These are phyloP conservation scores for Chytriomyces hyalinus DNA, from an alignment of 192 early-diverging fungal species.

Conservation along the genomic window DNA sequence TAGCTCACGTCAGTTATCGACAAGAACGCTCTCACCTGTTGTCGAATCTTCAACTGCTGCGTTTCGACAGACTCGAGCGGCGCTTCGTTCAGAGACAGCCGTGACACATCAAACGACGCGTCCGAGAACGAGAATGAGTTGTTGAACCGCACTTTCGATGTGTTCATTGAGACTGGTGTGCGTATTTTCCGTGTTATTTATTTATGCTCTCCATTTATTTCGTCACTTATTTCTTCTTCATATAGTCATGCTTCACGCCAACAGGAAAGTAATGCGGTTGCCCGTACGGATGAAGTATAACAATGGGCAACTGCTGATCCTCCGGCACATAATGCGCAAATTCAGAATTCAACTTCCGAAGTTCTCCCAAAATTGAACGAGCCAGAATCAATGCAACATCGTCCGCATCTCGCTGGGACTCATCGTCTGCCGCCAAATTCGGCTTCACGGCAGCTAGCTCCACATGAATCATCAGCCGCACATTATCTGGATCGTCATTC, in stretches of 20 bases:
- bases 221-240: constrained; percentile 6
- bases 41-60: too few species aligned
- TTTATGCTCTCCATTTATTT: not conserved
- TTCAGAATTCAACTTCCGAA: constrained; percentile 42
- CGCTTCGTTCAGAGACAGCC: too few species aligned
- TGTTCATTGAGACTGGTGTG: too few species aligned
- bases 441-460: constrained; percentile 1
- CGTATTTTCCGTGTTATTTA: too few species aligned
- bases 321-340: constrained; percentile 47
- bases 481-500: constrained; percentile 30
- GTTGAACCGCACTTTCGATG: too few species aligned
- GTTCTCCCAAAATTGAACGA: constrained; percentile 19
- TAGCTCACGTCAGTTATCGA: too few species aligned
- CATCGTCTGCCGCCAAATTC: not conserved
- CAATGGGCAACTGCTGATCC: constrained; percentile 40
- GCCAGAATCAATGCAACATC: not conserved
- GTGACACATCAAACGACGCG: too few species aligned
- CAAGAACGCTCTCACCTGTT: too few species aligned
- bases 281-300: constrained; percentile 38
- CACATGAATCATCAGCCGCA: constrained; percentile 22
- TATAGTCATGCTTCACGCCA: constrained; percentile 50
- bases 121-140: too few species aligned
- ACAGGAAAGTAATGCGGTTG: constrained; percentile 38
- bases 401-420: not conserved
- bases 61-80: too few species aligned